These are phyloP conservation scores for Babesia ovata DNA, from an alignment of 169 alveolate genomes.

Conservation along the genomic window DNA sequence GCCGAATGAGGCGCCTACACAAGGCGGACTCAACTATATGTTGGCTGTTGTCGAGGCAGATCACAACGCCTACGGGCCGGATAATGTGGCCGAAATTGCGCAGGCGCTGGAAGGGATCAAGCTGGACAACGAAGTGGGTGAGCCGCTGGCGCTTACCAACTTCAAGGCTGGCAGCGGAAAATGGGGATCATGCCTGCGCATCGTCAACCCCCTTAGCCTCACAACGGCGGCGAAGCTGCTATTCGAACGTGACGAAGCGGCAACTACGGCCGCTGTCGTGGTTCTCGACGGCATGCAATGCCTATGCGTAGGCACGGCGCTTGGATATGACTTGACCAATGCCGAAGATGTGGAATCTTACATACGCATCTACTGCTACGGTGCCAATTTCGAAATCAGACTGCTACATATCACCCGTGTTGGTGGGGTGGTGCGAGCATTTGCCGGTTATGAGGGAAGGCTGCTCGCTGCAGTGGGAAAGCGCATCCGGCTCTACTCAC, in stretches of 20 bases:
- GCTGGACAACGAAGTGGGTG: slow-evolving; percentile 68
- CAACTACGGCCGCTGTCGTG: slow-evolving; percentile 86
- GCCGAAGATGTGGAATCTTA: slow-evolving; percentile 48
- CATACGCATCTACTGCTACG: slow-evolving; percentile 75
- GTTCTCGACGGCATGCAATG: slow-evolving; percentile 86
- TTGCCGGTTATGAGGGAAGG: slow-evolving; percentile 91
- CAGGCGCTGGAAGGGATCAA: slow-evolving; percentile 68
- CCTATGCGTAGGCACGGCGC: slow-evolving; percentile 91
- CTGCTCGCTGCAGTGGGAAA: slow-evolving; percentile 92
- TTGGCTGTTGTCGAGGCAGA: slow-evolving; percentile 89
- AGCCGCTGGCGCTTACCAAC: slow-evolving; percentile 81
- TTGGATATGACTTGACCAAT: slow-evolving; percentile 47
- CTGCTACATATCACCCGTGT: slow-evolving; percentile 88
- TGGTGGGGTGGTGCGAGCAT: slow-evolving; percentile 90
- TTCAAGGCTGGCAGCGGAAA: slow-evolving; percentile 91
- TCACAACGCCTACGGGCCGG: slow-evolving; percentile 85
- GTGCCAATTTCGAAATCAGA: slow-evolving; percentile 71
- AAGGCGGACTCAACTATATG: slow-evolving; percentile 71
- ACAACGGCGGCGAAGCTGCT: slow-evolving; percentile 85
- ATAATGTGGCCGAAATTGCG: slow-evolving; percentile 77
- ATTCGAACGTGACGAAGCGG: slow-evolving; percentile 93
- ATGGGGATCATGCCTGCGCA: slow-evolving; percentile 93
- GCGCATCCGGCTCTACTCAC: slow-evolving; percentile 92
- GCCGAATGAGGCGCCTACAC: slow-evolving; percentile 80
- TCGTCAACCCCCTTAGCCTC: slow-evolving; percentile 82